A percentile compares a stretch with the other conserved stretches of the same genome.
Conservation (phyloP, 768 basidiomycete species). For the Mycena vulgaris region DNA sequence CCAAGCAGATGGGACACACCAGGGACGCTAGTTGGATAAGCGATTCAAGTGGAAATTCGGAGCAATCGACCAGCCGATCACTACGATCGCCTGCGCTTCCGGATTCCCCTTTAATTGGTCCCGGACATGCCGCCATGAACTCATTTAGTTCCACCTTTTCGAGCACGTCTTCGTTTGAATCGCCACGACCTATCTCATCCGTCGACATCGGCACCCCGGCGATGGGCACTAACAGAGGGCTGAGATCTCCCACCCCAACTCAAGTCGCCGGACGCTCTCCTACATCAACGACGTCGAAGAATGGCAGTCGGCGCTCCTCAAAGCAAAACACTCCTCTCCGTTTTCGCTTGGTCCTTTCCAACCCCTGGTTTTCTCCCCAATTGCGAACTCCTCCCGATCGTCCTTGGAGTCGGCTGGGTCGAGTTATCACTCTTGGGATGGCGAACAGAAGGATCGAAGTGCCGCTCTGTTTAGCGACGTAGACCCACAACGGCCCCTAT, state of each 20-base stretch:
- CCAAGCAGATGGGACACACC: constrained; percentile 59
- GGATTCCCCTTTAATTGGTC: constrained; percentile 70
- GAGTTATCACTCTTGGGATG: constrained; percentile 89
- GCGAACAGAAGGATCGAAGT: constrained; percentile 68
- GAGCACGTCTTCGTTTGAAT: constrained; percentile 45
- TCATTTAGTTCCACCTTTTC: constrained; percentile 50
- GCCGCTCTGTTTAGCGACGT: constrained; percentile 69
- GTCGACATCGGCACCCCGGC: constrained; percentile 67
- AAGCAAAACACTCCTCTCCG: constrained; percentile 68
- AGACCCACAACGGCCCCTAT: constrained; percentile 66
- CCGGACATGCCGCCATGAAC: constrained; percentile 47
- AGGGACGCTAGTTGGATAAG: constrained; percentile 75
- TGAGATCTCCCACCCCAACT: constrained; percentile 80
- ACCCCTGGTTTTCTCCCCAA: constrained; percentile 77
- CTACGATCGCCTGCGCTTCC: constrained; percentile 71
- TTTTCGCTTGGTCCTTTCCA: constrained; percentile 67
- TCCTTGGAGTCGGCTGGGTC: constrained; percentile 87
- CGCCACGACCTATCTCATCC: constrained; percentile 61
- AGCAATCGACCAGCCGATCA: constrained; percentile 61
- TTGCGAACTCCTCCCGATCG: constrained; percentile 83
- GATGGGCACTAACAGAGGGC: constrained; percentile 54
- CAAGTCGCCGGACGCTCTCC: constrained; percentile 69
- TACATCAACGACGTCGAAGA: constrained; percentile 63
- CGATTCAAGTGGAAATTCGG: constrained; percentile 45
- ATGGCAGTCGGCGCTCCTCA: constrained; percentile 66